A percentile compares a stretch with the other conserved stretches of the same genome.
Evolutionary conservation across 2,329 filamentous ascomycete genomes (phyloP).

Genomic region (Albophoma yamanashiensis): DNA sequence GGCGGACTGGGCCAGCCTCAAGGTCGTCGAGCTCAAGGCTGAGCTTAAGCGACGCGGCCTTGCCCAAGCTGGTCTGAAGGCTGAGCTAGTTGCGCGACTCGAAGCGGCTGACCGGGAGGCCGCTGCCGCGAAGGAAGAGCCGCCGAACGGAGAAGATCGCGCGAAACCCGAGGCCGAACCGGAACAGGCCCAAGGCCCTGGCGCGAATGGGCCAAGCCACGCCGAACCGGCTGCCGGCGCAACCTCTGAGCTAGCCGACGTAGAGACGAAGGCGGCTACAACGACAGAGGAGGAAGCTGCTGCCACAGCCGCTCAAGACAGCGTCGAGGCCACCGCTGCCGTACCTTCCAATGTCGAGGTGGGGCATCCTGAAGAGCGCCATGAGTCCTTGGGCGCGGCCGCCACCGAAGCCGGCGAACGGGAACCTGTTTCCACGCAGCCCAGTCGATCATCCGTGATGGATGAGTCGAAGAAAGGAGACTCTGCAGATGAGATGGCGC

Average conservation of each 20-base stretch:
- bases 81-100: constrained; percentile 59
- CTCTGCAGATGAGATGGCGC: constrained; percentile 5
- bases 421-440: neutral
- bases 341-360: no score
- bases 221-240: neutral
- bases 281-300: neutral
- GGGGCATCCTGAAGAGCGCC: neutral
- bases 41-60: constrained; percentile 67
- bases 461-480: neutral
- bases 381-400: neutral
- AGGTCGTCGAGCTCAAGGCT: constrained; percentile 64
- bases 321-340: neutral
- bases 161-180: neutral
- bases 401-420: neutral
- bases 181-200: neutral
- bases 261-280: neutral
- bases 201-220: neutral
- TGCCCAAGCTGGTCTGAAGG: constrained; percentile 57
- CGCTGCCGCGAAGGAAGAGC: constrained; percentile 5
- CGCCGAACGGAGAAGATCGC: neutral
- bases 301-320: neutral
- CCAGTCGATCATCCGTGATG: neutral
- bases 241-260: neutral
- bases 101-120: constrained; percentile 16
- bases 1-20: constrained; percentile 48